These are phyloP conservation scores for Phycomyces blakesleeanus DNA, from an alignment of 192 early-diverging fungal genomes.

Conservation along the genomic window DNA sequence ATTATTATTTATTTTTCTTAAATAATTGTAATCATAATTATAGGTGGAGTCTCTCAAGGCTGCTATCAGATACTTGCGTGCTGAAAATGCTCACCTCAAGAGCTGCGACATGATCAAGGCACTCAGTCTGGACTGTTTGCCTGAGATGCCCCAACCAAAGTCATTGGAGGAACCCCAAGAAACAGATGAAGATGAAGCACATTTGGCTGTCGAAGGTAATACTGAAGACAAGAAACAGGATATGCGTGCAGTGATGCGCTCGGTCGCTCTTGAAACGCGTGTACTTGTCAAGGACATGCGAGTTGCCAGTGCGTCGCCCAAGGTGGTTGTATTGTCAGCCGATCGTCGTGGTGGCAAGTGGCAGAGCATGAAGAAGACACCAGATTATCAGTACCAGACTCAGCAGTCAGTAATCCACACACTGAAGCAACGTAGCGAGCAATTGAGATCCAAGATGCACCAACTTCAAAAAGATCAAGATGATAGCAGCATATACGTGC, in stretches of 20 bases:
- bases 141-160: background rate
- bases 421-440: conserved; percentile 47
- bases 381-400: conserved; percentile 53
- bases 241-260: conserved; percentile 17
- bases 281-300: conserved; percentile 45
- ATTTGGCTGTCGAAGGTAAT: background rate
- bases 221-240: background rate
- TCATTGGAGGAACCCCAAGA: conserved; percentile 6
- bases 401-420: conserved; percentile 53
- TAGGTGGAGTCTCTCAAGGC: conserved; percentile 70
- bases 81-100: conserved; percentile 81
- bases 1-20: too few relatives aligned
- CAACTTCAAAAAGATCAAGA: conserved; percentile 1
- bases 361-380: conserved; percentile 41
- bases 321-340: conserved; percentile 45
- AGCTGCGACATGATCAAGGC: conserved; percentile 46
- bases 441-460: conserved; percentile 35
- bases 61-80: conserved; percentile 69
- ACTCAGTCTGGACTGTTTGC: conserved; percentile 31
- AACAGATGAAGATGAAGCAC: background rate
- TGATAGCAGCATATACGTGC: background rate
- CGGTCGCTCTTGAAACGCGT: conserved; percentile 46
- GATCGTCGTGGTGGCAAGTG: conserved; percentile 29
- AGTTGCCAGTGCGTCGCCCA: conserved; percentile 43
- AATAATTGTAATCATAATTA: conserved; percentile 10